Evolutionary conservation across 1,284 basidiomycete species (phyloP), one percentile per base, ranked within the genome.

Genomic region (Testicularia cyperi): DNA sequence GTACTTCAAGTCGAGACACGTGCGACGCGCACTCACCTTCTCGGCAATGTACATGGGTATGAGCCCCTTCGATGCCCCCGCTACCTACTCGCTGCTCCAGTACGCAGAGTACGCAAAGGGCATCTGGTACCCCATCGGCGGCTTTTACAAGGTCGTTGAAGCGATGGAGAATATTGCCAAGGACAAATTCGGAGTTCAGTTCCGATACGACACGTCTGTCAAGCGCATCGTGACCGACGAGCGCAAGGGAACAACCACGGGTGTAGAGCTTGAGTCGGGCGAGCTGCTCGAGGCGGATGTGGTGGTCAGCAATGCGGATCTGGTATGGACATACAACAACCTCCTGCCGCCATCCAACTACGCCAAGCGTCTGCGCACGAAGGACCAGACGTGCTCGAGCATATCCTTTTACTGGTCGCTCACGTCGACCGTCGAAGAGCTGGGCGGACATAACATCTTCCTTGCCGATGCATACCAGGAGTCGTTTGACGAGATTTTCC

Each of bases 341-440:
- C 73, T 82, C 20, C 77, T 82, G 7, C 76, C 78, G 7, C 54
- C 65, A 7, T 73, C 69, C 8, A 66, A 51, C 35, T 77, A 78
- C 41, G 62, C 70, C 14, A 60, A 63, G 37, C 49, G 61, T n/a
- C 47, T 75, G 4, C 53, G 52, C 21, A 43, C 64, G 31, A 69
- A 73, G n/a, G 65, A 74, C 33, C 68, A 73, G 34, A 80, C 79
- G 3, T 82, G 81, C 68, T 81, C 80, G 5, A 79, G 78, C 5
- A 81, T 82, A 45, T 80, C 78, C 16, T 82, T 82, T 67, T 82
- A 82, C 71, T 82, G 81, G 81, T 78, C 78, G 0, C 78, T 81
- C 67, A 76, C 76, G 30, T 52, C 77, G 5, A 72, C 72, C 22
- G 74, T 82, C 3, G 75, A 77, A 5, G 70, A 78, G 20, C 68